Evolutionary conservation across 371 early-diverging fungal genomes (phyloP).

Genomic region (Actinomucor elegans): DNA sequence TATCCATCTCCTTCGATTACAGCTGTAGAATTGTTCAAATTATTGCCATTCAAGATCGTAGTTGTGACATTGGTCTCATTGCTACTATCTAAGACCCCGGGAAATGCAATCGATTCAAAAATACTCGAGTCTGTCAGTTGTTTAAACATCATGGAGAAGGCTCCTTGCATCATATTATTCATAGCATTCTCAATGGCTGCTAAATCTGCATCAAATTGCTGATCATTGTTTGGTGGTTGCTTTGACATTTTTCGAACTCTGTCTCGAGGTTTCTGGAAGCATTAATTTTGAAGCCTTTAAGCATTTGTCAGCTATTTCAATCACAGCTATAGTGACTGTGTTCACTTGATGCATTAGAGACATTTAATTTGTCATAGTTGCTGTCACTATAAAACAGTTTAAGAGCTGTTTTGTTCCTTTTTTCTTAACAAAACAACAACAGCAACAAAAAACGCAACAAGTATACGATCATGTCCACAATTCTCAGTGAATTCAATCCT

Average conservation of each 20-base stretch:
- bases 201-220: slow-evolving; percentile 25
- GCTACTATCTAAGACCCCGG: background rate
- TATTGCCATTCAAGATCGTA: slow-evolving; percentile 13
- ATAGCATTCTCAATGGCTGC: slow-evolving; percentile 36
- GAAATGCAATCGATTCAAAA: slow-evolving; percentile 3
- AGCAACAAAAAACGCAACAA: no score
- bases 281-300: no score
- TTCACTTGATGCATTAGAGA: no score
- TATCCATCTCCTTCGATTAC: slow-evolving; percentile 14
- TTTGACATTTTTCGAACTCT: slow-evolving; percentile 12
- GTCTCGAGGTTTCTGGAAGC: no score
- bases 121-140: slow-evolving; percentile 21
- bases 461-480: background rate
- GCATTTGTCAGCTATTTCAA: no score
- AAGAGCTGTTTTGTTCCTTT: no score
- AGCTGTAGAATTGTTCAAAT: background rate
- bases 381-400: no score
- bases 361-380: no score
- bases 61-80: background rate
- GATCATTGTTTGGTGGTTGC: slow-evolving; percentile 8
- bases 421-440: no score
- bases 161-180: slow-evolving; percentile 37
- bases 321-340: no score
- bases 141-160: slow-evolving; percentile 30
- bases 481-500: slow-evolving; percentile 4